Evolutionary conservation across 305 asterid species (phyloP).

Genomic region (Stenogyne calaminthoides): DNA sequence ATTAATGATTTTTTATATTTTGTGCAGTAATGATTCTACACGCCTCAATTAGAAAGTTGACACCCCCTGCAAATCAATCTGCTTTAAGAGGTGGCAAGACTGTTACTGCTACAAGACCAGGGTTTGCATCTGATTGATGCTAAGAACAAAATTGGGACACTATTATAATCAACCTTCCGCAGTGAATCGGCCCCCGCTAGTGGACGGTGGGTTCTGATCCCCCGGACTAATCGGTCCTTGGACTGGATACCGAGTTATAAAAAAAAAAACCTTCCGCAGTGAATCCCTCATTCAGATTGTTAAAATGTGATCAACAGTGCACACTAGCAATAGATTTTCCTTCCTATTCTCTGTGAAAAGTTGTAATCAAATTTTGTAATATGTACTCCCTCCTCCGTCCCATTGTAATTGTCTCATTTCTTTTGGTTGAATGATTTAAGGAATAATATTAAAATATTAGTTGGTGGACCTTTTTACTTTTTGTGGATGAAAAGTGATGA

Average conservation of each 20-base stretch:
- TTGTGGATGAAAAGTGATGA: too few species aligned
- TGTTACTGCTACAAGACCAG: constrained; percentile 31
- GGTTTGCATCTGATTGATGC: constrained; percentile 7
- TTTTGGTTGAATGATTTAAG: too few species aligned
- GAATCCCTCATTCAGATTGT: not conserved
- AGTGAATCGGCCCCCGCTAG: too few species aligned
- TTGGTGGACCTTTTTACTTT: too few species aligned
- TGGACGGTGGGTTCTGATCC: too few species aligned
- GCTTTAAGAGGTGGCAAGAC: constrained; percentile 45
- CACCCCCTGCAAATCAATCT: constrained; percentile 61
- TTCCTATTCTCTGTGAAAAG: not conserved
- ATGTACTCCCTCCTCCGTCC: too few species aligned
- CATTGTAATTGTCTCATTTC: too few species aligned
- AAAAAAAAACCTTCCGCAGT: not conserved
- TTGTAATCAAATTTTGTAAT: too few species aligned
- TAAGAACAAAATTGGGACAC: not conserved
- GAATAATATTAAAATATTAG: too few species aligned
- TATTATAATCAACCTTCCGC: not conserved
- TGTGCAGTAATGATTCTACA: constrained; percentile 81
- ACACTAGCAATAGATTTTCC: not conserved
- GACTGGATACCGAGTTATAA: too few species aligned
- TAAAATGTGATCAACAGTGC: not conserved
- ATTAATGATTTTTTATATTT: not conserved
- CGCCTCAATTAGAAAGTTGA: constrained; percentile 82
- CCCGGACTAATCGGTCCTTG: too few species aligned